Base-by-base conservation (phyloP, 164 flowering plant species). In the Berberis vulgaris region DNA sequence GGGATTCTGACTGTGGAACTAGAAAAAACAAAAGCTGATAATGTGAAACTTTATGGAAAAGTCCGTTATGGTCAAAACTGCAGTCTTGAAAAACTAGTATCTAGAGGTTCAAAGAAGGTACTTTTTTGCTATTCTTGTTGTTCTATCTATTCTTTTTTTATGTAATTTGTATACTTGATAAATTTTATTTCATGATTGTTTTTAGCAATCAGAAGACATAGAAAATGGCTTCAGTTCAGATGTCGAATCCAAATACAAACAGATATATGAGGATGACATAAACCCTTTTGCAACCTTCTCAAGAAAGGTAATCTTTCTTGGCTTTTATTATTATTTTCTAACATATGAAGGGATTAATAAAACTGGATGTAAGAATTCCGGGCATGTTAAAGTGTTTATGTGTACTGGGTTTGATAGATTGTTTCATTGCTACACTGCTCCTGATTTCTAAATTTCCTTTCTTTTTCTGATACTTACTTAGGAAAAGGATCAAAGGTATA, bases 251-350 rank as follows among this genome's bases (percentile, higher is more conserved):
- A 95, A 95, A 76, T 95, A 95, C 79, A 95, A 89, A 81, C 91
- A 91, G 70, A 89, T 95, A 54, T 91, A 95, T 55, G 99, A 95
- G 69, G 99, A 95, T 73, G 99, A 89, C 71, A 95, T 95, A 66
- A 95, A 95, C 78, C 99, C 99, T 43, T 95, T 95, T 81, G 97
- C 97, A n/a, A 98, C 99, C 57, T 95, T 95, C 76, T 95, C 99
- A 1, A 91, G 83, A 72, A 95, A 84, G 98, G 99, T 95, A 47
- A 8, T 43, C 26, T 54, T 57, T 4, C 60, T 13, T 45, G 45
- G 40, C 5, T 41, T 12, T 43, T 38, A 11, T 43, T 61, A 61
- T 26, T 26, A 26, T 26, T 26, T 26, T 26, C 26, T 26, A 26
- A 26, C 26, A 26, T 26, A 26, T 26, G 26, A 26, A 26, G 26